A percentile compares a stretch with the other conserved stretches of the same genome.
These are phyloP conservation scores for Silene uniflora DNA, from an alignment of 148 eudicot genomes.

Conservation along the genomic window DNA sequence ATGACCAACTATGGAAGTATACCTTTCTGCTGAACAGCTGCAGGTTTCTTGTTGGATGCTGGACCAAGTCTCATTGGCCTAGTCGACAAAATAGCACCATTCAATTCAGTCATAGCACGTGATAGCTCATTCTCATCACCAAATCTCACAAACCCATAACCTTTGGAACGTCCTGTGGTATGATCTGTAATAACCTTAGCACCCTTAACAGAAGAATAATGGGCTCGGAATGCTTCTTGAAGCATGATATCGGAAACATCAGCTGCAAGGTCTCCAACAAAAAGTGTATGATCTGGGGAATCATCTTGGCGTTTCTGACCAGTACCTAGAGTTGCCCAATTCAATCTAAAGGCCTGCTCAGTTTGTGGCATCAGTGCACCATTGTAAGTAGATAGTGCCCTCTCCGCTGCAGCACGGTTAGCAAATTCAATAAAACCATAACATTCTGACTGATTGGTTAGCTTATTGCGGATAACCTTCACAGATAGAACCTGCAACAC, in stretches of 20 bases:
- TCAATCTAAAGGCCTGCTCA: conserved; percentile 74
- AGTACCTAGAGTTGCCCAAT: conserved; percentile 91
- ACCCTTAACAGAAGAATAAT: conserved; percentile 75
- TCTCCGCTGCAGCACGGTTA: conserved; percentile 81
- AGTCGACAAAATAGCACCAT: conserved; percentile 70
- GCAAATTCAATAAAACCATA: conserved; percentile 90
- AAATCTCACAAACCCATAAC: conserved; percentile 95
- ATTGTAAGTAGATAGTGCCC: conserved; percentile 53
- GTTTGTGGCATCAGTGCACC: conserved; percentile 74
- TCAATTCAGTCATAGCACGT: conserved; percentile 94
- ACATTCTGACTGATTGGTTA: conserved; percentile 72
- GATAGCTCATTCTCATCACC: conserved; percentile 82
- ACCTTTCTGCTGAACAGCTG: conserved; percentile 68
- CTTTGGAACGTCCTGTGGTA: conserved; percentile 79
- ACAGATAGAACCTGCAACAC: conserved; percentile 49
- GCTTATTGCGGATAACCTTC: conserved; percentile 86
- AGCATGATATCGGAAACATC: conserved; percentile 85
- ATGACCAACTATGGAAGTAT: conserved; percentile 18
- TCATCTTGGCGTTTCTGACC: conserved; percentile 89
- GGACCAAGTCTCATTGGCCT: conserved; percentile 96
- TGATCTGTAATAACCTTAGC: conserved; percentile 95
- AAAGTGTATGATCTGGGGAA: conserved; percentile 66
- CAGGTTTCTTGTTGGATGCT: conserved; percentile 82
- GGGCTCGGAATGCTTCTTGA: conserved; percentile 75
- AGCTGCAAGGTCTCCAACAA: conserved; percentile 96